phyloP scores from a whole-genome alignment of 371 early-diverging fungal species.

The Mucor ambiguus region DNA sequence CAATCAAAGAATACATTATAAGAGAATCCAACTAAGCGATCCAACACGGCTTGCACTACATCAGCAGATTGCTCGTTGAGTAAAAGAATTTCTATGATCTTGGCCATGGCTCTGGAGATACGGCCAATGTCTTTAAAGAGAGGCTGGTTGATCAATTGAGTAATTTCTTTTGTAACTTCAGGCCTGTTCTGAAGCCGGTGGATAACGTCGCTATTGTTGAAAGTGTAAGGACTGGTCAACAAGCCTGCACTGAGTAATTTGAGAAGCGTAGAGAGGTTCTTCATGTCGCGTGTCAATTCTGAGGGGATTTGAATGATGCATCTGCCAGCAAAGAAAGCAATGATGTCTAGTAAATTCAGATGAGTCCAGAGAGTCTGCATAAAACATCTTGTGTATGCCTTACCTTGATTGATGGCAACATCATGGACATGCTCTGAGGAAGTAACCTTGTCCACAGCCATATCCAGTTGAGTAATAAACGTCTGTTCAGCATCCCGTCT shows the following conservation, averaged over 20 bases:
- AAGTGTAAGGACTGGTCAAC: constrained; percentile 35
- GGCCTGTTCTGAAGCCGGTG: constrained; percentile 19
- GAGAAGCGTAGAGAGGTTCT: constrained; percentile 6
- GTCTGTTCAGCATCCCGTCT: constrained; percentile 22
- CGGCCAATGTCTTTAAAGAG: constrained; percentile 50
- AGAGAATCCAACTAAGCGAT: constrained; percentile 38
- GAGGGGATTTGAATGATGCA: constrained; percentile 33
- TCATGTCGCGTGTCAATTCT: not conserved
- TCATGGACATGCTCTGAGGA: constrained; percentile 9
- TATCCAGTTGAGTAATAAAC: constrained; percentile 26
- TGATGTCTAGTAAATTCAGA: constrained; percentile 9
- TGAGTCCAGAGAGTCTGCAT: not conserved
- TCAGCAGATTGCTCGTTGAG: not conserved
- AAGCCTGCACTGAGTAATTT: constrained; percentile 28
- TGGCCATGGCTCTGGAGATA: constrained; percentile 43
- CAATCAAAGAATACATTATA: constrained; percentile 43
- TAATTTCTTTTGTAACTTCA: constrained; percentile 11
- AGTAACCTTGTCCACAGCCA: not conserved
- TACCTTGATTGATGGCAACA: constrained; percentile 29
- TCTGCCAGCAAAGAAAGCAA: constrained; percentile 38
- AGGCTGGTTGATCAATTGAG: constrained; percentile 21
- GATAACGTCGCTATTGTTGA: constrained; percentile 31
- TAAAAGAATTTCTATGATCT: constrained; percentile 19
- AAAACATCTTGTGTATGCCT: not conserved
- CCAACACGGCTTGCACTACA: not conserved